Base-by-base conservation (phyloP, 768 basidiomycete species). In the Boletus reticuloceps region DNA sequence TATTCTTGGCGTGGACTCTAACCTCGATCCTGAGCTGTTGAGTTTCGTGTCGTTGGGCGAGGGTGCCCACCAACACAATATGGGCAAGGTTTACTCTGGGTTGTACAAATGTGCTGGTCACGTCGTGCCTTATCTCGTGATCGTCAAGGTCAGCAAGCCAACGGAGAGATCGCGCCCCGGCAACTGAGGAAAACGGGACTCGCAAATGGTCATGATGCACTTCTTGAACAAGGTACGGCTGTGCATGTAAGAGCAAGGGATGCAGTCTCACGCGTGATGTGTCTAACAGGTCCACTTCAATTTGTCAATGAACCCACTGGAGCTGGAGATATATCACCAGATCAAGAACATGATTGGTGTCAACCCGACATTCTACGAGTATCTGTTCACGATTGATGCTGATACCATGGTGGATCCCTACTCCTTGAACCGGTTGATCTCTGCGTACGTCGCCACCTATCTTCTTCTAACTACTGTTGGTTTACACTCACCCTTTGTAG, bases 341-440 rank as follows among this genome's bases (percentile, higher is more conserved):
- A 94, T 98, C 80, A 94, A 98, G 82, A 99, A 99, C 66, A 94
- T 98, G 51, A 98, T 99, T 64, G 97, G 97, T 72, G 94, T 99
- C 66, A 97, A 99, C 73, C 97, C 96, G 3, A 88, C 93, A 0
- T 98, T 98, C 75, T 99, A 98, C 73, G 97, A 98, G 73, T 98
- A 95, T 64, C 61, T 94, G 57, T 89, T 96, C 75, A 94, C 85
- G 69, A 84, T 97, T 40, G 94, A 97, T 72, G 94, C 94, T 58
- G 94, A 97, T 80, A 99, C 97, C 2, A 91, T 88, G 10, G 94
- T 96, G 37, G 86, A 94, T 50, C 88, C 91, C 22, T 75, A 87
- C 60, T 92, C 94, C 2, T 76, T 95, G 43, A 98, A 96, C 66
- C 85, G 92, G 19, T 78, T 98, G 53, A 88, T 98, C 55, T 96